A percentile compares a stretch with the other conserved stretches of the same genome.
Conservation (phyloP, 2,329 filamentous ascomycete species). For the Leptographium lundbergii region DNA sequence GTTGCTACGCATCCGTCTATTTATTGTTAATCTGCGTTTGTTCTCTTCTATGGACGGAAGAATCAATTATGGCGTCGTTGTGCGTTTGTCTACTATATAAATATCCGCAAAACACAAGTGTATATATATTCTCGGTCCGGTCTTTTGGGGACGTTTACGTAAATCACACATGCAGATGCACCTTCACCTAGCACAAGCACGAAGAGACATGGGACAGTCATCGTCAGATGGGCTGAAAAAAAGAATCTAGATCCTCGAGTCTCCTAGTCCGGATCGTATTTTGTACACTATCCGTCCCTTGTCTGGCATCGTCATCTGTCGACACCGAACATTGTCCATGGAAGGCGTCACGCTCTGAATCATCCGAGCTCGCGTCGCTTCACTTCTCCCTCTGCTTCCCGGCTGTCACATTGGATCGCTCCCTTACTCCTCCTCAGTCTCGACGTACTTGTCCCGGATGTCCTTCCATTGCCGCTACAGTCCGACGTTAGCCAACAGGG, state of each 20-base stretch:
- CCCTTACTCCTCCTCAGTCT: constrained; percentile 49
- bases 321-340: neutral
- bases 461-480: constrained; percentile 98
- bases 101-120: neutral
- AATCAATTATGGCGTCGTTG: neutral
- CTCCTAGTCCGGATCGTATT: neutral
- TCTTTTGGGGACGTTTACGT: neutral
- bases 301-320: neutral
- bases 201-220: neutral
- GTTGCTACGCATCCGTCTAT: neutral
- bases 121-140: neutral
- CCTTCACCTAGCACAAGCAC: neutral
- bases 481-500: neutral
- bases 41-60: neutral
- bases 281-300: neutral
- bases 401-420: neutral
- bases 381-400: neutral
- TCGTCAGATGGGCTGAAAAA: neutral
- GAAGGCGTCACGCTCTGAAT: neutral
- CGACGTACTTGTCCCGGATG: constrained; percentile 80
- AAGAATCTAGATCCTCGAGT: neutral
- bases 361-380: neutral
- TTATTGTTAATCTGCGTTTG: neutral
- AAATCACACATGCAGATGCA: no score
- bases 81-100: neutral